These are phyloP conservation scores for Glycine latifolia DNA, from an alignment of 306 rosid species.

Conservation along the genomic window DNA sequence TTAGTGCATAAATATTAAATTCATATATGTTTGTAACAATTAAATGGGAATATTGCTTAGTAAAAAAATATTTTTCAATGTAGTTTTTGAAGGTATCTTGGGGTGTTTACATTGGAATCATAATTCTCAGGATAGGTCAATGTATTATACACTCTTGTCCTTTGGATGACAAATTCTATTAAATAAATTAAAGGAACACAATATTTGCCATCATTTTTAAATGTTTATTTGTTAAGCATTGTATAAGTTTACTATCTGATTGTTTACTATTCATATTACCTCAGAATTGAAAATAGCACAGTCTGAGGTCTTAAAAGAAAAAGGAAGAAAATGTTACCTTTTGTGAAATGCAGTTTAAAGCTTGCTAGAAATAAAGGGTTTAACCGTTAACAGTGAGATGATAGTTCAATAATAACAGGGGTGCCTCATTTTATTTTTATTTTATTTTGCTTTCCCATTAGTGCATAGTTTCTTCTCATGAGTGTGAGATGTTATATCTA, in stretches of 20 bases:
- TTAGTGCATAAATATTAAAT: too few species aligned
- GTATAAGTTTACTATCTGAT: too few species aligned
- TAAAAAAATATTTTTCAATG: too few species aligned
- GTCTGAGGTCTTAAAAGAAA: not conserved
- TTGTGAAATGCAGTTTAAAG: not conserved
- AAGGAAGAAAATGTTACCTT: not conserved
- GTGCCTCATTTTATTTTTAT: not conserved
- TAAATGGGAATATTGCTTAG: not conserved
- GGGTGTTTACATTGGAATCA: too few species aligned
- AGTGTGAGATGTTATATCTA: slow-evolving; percentile 13
- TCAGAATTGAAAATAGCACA: not conserved
- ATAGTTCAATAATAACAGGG: not conserved
- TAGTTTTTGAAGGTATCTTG: too few species aligned
- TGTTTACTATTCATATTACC: not conserved
- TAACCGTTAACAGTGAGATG: not conserved
- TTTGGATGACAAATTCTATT: too few species aligned
- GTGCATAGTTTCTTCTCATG: slow-evolving; percentile 1
- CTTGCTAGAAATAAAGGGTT: not conserved
- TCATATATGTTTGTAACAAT: too few species aligned
- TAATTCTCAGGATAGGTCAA: too few species aligned
- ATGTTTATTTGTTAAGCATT: too few species aligned
- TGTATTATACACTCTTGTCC: too few species aligned
- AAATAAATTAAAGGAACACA: too few species aligned
- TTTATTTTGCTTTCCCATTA: not conserved
- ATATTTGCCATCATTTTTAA: too few species aligned